phyloP scores from a whole-genome alignment of 2,329 filamentous ascomycete species.

The Colletotrichum filicis region DNA sequence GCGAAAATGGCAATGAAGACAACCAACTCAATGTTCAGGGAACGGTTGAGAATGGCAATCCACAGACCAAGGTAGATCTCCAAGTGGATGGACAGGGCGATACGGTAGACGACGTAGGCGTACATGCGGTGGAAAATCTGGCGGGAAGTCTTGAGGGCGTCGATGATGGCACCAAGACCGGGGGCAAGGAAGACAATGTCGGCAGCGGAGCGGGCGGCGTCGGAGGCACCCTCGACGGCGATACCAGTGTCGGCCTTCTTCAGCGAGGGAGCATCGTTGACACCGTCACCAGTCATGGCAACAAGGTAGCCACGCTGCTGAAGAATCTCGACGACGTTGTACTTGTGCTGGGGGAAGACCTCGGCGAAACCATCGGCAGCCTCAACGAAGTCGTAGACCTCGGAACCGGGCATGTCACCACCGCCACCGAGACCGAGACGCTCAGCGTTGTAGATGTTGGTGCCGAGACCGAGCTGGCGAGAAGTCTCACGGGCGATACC shows the following conservation, averaged over 20 bases:
- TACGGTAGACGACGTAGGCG: conserved; percentile 95
- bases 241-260: conserved; percentile 98
- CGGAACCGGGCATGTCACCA: conserved; percentile 92
- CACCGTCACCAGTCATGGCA: conserved; percentile 96
- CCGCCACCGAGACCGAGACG: conserved; percentile 89
- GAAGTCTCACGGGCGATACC: conserved; percentile 94
- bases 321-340: conserved; percentile 91
- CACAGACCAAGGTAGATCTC: conserved; percentile 92
- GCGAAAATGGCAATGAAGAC: conserved; percentile 97
- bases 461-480: conserved; percentile 89
- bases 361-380: conserved; percentile 95
- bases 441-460: conserved; percentile 94
- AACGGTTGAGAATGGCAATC: conserved; percentile 88
- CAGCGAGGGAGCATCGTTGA: conserved; percentile 91
- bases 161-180: conserved; percentile 91
- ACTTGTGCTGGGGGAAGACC: conserved; percentile 96
- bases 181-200: conserved; percentile 95
- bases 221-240: conserved; percentile 91
- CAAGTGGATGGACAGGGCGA: conserved; percentile 89
- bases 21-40: conserved; percentile 85
- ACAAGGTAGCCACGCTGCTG: conserved; percentile 94
- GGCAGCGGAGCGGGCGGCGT: conserved; percentile 89
- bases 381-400: conserved; percentile 96
- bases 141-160: conserved; percentile 90
- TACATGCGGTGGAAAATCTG: conserved; percentile 99